Conservation (phyloP, 2,329 filamentous ascomycete species). For the Paraphoma sp. region DNA sequence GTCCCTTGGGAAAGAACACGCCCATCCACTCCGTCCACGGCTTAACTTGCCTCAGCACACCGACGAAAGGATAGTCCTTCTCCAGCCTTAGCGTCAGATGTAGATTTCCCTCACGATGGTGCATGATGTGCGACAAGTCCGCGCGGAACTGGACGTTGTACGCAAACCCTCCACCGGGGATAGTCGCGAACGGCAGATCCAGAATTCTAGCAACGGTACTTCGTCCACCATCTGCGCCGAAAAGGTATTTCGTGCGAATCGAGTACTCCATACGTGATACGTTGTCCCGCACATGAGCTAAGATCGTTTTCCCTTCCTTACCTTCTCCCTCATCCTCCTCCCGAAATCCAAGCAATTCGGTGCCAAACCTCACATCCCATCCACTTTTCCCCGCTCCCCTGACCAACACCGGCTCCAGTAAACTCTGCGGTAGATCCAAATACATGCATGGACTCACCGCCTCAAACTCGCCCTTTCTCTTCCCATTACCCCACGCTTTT, state of each 20-base stretch:
- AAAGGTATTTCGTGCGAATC: conserved; percentile 63
- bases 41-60: conserved; percentile 65
- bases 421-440: conserved; percentile 53
- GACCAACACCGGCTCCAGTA: conserved; percentile 53
- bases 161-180: conserved; percentile 57
- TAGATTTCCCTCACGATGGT: conserved; percentile 62
- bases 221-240: conserved; percentile 64
- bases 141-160: conserved; percentile 58
- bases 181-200: conserved; percentile 54
- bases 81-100: conserved; percentile 67
- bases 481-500: conserved; percentile 53
- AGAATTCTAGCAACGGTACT: conserved; percentile 57
- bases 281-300: conserved; percentile 47
- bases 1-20: conserved; percentile 18
- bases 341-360: conserved; percentile 39
- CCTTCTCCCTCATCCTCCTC: conserved; percentile 22
- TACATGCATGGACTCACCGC: conserved; percentile 50
- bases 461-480: conserved; percentile 48
- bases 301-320: conserved; percentile 27
- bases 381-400: conserved; percentile 46
- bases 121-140: conserved; percentile 59
- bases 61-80: conserved; percentile 57
- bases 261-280: conserved; percentile 48
- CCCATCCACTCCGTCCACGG: conserved; percentile 66
- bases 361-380: conserved; percentile 51